phyloP scores from a whole-genome alignment of 495 filamentous ascomycete genomes.

The Penicillium arizonense region DNA sequence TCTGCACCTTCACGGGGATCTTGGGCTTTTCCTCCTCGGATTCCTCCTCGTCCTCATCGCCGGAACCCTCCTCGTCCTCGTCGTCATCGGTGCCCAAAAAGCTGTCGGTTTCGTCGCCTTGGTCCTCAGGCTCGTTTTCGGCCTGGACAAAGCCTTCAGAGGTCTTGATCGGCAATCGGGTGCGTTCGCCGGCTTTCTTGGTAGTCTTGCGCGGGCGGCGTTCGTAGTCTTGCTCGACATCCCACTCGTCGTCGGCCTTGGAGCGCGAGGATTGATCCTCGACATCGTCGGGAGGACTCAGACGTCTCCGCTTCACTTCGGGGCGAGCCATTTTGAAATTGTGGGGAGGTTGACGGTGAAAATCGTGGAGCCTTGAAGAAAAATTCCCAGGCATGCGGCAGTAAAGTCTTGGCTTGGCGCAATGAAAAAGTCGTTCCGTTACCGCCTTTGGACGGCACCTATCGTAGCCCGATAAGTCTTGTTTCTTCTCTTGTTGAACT shows the following conservation, averaged over 20 bases:
- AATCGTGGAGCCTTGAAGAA: conserved; percentile 22
- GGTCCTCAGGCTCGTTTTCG: conserved; percentile 41
- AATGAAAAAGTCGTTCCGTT: too few relatives aligned
- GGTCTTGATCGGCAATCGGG: conserved; percentile 81
- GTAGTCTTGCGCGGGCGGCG: conserved; percentile 68
- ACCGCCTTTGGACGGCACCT: too few relatives aligned
- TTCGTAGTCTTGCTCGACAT: conserved; percentile 92
- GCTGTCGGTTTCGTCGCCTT: conserved; percentile 50
- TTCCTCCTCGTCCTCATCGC: conserved; percentile 52
- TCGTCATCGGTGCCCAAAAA: conserved; percentile 50
- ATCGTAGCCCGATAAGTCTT: too few relatives aligned
- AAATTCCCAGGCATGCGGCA: background rate
- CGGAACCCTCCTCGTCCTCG: conserved; percentile 32
- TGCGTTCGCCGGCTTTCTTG: conserved; percentile 68
- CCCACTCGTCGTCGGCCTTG: conserved; percentile 60
- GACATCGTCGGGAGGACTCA: conserved; percentile 51
- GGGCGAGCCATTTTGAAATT: conserved; percentile 44
- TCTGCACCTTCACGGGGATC: conserved; percentile 71
- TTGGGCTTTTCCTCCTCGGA: conserved; percentile 54
- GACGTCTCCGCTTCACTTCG: conserved; percentile 51
- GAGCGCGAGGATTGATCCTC: conserved; percentile 34
- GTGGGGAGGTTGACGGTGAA: conserved; percentile 3
- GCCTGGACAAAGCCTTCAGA: conserved; percentile 68
- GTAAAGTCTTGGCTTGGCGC: too few relatives aligned
- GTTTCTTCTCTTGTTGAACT: too few relatives aligned